Evolutionary conservation across 2,329 filamentous ascomycete species (phyloP).

Genomic region (Monosporascus sp.): DNA sequence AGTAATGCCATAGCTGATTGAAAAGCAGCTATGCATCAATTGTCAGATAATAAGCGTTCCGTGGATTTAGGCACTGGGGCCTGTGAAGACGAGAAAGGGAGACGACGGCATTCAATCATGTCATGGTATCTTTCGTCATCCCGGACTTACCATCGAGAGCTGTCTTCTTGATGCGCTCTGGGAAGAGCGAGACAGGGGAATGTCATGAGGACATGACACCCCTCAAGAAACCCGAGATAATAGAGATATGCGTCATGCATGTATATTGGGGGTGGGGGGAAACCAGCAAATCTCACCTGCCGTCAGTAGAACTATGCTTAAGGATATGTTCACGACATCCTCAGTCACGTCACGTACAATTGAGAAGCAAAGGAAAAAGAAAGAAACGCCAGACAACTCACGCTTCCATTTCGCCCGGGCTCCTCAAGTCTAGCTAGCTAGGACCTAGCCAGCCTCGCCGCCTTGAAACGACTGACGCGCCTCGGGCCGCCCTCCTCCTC

Average conservation of each 20-base stretch:
- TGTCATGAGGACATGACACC: too few species aligned
- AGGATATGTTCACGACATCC: too few species aligned
- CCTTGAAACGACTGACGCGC: conserved; percentile 69
- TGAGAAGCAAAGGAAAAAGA: not conserved
- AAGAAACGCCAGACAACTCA: not conserved
- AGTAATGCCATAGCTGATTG: conserved; percentile 49
- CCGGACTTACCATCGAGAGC: too few species aligned
- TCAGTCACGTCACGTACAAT: not conserved
- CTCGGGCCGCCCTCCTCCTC: conserved; percentile 59
- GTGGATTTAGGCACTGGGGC: conserved; percentile 6
- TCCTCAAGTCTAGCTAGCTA: conserved; percentile 22
- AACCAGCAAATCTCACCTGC: too few species aligned
- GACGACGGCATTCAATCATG: too few species aligned
- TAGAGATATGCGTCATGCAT: too few species aligned
- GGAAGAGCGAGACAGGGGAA: too few species aligned
- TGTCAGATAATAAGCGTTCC: conserved; percentile 44
- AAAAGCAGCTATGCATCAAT: conserved; percentile 48
- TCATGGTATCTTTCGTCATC: too few species aligned
- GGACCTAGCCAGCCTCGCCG: conserved; percentile 56
- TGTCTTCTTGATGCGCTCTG: too few species aligned
- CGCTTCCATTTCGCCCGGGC: not conserved
- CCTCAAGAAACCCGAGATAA: too few species aligned
- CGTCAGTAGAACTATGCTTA: too few species aligned
- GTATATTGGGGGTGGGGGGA: too few species aligned
- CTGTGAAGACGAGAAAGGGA: not conserved